Evolutionary conservation across 108 stramenopile genomes (phyloP), one percentile per base, ranked within the genome.

Genomic region (Schizochytrium sp.): DNA sequence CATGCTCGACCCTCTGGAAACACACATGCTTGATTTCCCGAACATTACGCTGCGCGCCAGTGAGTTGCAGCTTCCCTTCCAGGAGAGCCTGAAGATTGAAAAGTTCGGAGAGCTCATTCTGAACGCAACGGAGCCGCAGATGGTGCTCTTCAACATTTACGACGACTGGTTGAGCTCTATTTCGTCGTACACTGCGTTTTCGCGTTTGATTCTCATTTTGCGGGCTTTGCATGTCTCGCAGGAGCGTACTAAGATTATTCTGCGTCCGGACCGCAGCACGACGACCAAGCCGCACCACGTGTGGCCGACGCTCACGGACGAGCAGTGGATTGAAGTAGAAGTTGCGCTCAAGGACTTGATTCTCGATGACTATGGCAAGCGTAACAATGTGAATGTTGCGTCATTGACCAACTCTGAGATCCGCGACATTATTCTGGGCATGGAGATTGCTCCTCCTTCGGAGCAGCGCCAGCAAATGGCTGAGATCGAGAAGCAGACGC

Each of bases 271-370:
- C 90, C 97, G 95, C 60, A 98, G 96, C 72, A 97, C 97, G 41
- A 93, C 98, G n/a, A 99, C 99, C 14, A 97, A 99, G 90, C 96
- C 98, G 12, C 98, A 98, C 92, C 98, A 99, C 90, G 94, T 99
- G 34, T 99, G 99, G 99, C 99, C 99, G 29, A 95, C 94, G 44
- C 95, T 99, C 41, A 97, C 97, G 60, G 99, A 99, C 93, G 98
- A 98, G 89, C 97, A 98, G 92, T 99, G 99, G 99, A 97, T 98
- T 92, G 98, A 98, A 92, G 94, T 99, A 19, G 99, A 99, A 92
- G 97, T 99, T 83, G 96, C 97, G 4, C 89, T 99, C 51, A 99
- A 99, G 93, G 99, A 99, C 90, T 92, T 99, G 19, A 99, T 99
- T 88, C 94, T 99, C 28, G 97, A 97, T 19, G 98, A 98, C 91